Evolutionary conservation across 495 filamentous ascomycete species (phyloP), one percentile per base, ranked within the genome.

Genomic region (Aspergillus sparsus): DNA sequence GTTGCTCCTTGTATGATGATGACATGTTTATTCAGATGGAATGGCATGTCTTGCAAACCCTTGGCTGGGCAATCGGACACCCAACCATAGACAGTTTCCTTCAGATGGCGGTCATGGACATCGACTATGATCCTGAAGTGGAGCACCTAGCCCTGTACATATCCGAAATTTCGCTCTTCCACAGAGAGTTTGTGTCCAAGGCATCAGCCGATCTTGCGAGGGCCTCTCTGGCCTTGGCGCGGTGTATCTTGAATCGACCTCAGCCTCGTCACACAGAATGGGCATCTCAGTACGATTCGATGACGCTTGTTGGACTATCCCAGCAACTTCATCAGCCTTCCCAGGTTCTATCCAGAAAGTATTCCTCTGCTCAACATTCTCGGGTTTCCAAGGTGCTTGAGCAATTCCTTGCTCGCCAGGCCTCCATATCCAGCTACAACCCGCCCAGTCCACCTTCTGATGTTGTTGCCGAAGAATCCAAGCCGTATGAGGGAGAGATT

Each of bases 11-110:
- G 27, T 99, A 99, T 72, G 94, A 99, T 71, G 93, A 97, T 12
- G 94, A 97, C 70, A 98, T 99, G 94, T 99, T 99, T 77, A 93
- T 90, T 13, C 94, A 99, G 75, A 98, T 99, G 95, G 94, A 99
- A 74, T 97, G 96, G 93, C 94, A 99, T 73, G 94, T 99, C 9
- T 82, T 99, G 65, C 92, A 96, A 75, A 98, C 94, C n/a, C 82
- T 99, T 60, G 89, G 90, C 61, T 99, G 95, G 95, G 85, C 87
- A 64, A 88, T 99, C 64, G 94, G 94, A 42, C 93, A 97, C 78
- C 92, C 94, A 1, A 97, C 94, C 34, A 89, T 97, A 55, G 93
- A 98, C 71, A 88, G 84, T 68, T 99, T 97, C 76, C 81, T 97
- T 42, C 87, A 96, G 63, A 71, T 96, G 59, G 79, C 81, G 27